phyloP scores from a whole-genome alignment of 108 stramenopile genomes.

The Cyclotella distinguenda region DNA sequence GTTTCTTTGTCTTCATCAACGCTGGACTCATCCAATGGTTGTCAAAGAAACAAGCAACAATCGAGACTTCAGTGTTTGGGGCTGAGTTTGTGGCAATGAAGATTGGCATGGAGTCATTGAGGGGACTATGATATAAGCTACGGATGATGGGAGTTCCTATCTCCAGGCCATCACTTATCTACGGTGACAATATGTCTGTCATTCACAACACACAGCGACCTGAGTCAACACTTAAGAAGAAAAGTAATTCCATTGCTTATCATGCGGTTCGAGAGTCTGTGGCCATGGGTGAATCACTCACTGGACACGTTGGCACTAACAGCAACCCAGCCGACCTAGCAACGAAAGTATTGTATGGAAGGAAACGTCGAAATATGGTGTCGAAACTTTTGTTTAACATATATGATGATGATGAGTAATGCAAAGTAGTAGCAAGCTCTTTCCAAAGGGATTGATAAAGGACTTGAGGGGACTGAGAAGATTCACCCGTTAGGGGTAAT shows the following conservation, averaged over 20 bases:
- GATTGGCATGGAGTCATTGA: neutral
- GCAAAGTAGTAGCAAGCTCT: neutral
- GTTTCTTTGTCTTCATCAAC: no score
- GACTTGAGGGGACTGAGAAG: no score
- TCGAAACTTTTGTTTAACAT: neutral
- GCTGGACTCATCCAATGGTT: no score
- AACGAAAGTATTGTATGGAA: neutral
- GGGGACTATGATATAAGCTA: neutral
- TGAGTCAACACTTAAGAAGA: neutral
- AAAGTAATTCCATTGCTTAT: neutral
- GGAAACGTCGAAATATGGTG: neutral
- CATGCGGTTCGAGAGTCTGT: neutral
- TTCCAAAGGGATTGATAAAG: neutral
- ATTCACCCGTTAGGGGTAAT: no score
- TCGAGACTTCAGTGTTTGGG: neutral
- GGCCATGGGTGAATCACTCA: neutral
- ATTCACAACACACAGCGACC: neutral
- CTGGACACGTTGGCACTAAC: neutral
- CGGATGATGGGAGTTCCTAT: neutral
- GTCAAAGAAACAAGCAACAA: no score
- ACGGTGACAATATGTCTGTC: neutral
- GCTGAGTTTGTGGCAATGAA: neutral
- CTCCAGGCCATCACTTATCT: neutral
- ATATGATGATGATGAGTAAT: no score
- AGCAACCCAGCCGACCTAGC: neutral